Conservation (phyloP, 805 yeast genomes). For the Nakazawaea wyomingensis region DNA sequence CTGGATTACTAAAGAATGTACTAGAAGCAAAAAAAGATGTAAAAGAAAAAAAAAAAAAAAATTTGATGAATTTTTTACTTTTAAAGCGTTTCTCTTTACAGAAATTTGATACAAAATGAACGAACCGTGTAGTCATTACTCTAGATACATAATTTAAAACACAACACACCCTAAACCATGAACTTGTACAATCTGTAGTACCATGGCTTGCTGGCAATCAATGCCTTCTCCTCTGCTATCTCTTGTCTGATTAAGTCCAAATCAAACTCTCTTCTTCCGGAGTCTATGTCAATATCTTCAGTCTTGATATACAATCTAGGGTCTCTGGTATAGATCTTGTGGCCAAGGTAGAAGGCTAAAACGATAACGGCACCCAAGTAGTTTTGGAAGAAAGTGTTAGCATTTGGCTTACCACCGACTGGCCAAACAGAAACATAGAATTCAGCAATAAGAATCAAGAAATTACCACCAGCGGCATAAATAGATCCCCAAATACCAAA, state of each 20-base stretch:
- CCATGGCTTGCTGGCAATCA: constrained; percentile 25
- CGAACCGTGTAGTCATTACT: no score
- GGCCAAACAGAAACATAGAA: constrained; percentile 62
- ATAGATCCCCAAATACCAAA: constrained; percentile 50
- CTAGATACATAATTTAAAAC: no score
- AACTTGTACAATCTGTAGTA: constrained; percentile 30
- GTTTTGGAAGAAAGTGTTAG: constrained; percentile 43
- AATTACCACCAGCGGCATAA: constrained; percentile 42
- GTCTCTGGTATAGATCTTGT: constrained; percentile 41
- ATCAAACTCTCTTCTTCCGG: constrained; percentile 58
- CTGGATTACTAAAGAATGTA: no score
- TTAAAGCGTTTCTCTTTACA: no score
- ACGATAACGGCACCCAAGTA: constrained; percentile 46
- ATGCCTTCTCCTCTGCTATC: constrained; percentile 46
- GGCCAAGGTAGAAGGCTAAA: constrained; percentile 40
- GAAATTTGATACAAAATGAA: no score
- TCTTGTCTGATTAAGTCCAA: constrained; percentile 47
- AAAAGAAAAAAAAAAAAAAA: constrained; percentile 8
- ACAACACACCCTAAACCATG: constrained; percentile 41
- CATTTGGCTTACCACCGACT: constrained; percentile 36
- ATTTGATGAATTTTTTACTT: no score
- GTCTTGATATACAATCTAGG: constrained; percentile 35
- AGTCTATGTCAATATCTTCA: constrained; percentile 52
- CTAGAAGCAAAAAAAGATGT: not conserved
- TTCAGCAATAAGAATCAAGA: constrained; percentile 47